Percentiles rank a stretch among this genome's conserved stretches.
Conservation (phyloP, 1,139 yeast genomes). For the Zygosaccharomyces sapae region DNA sequence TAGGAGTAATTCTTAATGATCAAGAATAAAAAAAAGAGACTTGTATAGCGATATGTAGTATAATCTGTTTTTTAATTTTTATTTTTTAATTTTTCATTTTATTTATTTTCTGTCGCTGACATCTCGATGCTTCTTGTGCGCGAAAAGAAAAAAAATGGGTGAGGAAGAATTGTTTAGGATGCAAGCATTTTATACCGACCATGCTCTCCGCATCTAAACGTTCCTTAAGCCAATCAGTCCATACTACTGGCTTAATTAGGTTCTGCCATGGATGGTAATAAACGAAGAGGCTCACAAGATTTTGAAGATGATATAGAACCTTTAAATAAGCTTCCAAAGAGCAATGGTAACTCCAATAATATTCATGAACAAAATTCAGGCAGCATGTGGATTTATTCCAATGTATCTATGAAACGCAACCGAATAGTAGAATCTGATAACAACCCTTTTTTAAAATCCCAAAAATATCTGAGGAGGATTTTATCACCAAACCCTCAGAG, state of each 20-base stretch:
- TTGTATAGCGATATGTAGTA: not conserved
- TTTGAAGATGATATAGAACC: not conserved
- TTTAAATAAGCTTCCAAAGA: not conserved
- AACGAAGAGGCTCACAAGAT: not conserved
- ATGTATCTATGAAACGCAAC: not conserved
- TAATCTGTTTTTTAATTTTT: not conserved
- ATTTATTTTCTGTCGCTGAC: not conserved
- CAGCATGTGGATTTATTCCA: slow-evolving; percentile 9
- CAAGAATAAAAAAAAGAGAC: not conserved
- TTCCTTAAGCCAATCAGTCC: not conserved
- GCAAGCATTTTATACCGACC: not conserved
- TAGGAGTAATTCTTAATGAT: not conserved
- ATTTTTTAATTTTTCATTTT: not conserved
- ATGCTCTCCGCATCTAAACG: not conserved
- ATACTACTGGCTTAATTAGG: not conserved
- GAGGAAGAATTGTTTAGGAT: not conserved
- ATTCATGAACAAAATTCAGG: slow-evolving; percentile 3
- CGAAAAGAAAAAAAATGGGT: not conserved
- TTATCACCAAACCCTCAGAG: not conserved
- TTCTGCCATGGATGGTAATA: slow-evolving; percentile 3
- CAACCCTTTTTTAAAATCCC: not conserved
- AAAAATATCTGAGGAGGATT: not conserved
- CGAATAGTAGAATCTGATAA: not conserved
- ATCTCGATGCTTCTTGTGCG: not conserved
- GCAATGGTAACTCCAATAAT: not conserved